Evolutionary conservation across 352 stramenopile genomes (phyloP).

Genomic region (Globisporangium sylvaticum): DNA sequence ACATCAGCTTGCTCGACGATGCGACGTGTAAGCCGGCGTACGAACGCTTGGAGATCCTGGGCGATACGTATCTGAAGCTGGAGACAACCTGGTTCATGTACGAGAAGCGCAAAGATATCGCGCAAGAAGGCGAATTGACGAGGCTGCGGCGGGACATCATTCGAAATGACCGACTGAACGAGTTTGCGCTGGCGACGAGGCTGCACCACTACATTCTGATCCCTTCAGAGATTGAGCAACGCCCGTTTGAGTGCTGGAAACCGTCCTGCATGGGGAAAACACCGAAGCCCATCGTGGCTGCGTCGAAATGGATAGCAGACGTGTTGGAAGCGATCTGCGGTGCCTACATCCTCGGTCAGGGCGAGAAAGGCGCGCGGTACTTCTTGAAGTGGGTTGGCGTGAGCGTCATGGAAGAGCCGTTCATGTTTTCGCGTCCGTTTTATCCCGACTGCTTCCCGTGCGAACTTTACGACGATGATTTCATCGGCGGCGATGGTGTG

Average conservation of each 20-base stretch:
- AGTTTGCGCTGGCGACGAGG: conserved; percentile 52
- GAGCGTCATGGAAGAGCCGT: conserved; percentile 40
- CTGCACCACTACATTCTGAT: conserved; percentile 83
- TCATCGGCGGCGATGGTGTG: conserved; percentile 18
- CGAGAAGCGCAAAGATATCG: conserved; percentile 63
- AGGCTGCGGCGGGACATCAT: conserved; percentile 82
- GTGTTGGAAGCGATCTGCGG: conserved; percentile 81
- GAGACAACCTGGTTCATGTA: conserved; percentile 87
- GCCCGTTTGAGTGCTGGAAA: conserved; percentile 83
- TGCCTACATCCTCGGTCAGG: conserved; percentile 67
- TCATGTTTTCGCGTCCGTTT: conserved; percentile 44
- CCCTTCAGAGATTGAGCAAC: conserved; percentile 71
- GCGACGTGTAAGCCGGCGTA: conserved; percentile 84
- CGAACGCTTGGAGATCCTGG: conserved; percentile 78
- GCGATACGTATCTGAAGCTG: conserved; percentile 83
- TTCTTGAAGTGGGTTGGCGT: conserved; percentile 80
- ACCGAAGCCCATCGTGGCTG: conserved; percentile 61
- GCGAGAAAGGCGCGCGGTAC: conserved; percentile 66
- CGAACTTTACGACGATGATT: conserved; percentile 40
- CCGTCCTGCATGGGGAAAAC: conserved; percentile 85
- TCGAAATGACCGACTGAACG: conserved; percentile 76
- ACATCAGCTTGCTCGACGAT: conserved; percentile 71
- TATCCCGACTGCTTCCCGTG: conserved; percentile 71
- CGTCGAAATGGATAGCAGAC: conserved; percentile 84
- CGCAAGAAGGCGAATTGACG: conserved; percentile 67